phyloP scores from a whole-genome alignment of 2,329 filamentous ascomycete species.

The Metarhizium humberi region DNA sequence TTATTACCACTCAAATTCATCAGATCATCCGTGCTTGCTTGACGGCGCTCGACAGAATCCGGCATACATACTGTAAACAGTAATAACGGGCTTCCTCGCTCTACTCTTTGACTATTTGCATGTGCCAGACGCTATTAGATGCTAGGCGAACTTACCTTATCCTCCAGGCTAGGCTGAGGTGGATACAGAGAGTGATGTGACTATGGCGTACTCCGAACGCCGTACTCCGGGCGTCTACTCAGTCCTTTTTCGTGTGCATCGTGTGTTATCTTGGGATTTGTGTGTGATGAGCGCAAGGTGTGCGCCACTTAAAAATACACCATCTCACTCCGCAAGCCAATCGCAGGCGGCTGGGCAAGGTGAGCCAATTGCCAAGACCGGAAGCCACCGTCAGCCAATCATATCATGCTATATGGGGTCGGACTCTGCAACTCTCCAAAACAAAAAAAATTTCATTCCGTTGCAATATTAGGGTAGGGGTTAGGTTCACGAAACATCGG shows the following conservation, averaged over 20 bases:
- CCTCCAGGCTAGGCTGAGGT: constrained; percentile 1
- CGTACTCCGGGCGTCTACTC: too few species aligned
- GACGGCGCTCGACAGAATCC: not conserved
- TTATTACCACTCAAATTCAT: not conserved
- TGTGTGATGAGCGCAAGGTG: too few species aligned
- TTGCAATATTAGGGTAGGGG: constrained; percentile 2
- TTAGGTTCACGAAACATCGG: not conserved
- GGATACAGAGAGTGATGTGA: not conserved
- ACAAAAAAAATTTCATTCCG: not conserved
- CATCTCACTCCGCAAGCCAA: not conserved
- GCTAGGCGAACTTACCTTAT: constrained; percentile 3
- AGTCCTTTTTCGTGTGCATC: too few species aligned
- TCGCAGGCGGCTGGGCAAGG: not conserved
- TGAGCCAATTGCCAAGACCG: not conserved
- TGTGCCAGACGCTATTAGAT: not conserved
- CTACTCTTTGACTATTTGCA: not conserved
- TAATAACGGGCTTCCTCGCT: not conserved
- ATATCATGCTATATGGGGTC: not conserved
- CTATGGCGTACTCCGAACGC: too few species aligned
- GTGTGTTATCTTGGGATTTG: too few species aligned
- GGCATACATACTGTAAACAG: not conserved
- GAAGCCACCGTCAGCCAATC: not conserved
- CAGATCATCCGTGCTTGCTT: not conserved
- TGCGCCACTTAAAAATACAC: too few species aligned
- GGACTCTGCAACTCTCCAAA: not conserved